Evolutionary conservation across 805 yeast species (phyloP).

Genomic region (Lipomyces orientalis): DNA sequence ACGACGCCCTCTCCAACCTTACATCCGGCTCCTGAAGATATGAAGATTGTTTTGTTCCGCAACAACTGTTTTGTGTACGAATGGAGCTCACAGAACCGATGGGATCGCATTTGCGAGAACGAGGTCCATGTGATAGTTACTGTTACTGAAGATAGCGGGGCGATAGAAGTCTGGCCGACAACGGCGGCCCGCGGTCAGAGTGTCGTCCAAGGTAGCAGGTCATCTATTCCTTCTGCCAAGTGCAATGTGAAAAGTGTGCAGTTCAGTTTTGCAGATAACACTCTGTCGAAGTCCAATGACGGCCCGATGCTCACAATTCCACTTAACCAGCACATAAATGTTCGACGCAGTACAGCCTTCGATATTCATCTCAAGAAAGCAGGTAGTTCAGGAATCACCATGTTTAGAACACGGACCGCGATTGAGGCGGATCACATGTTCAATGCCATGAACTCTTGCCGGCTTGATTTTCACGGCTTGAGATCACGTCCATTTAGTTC

Average conservation of each 20-base stretch:
- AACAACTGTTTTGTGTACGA: constrained; percentile 37
- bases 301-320: constrained; percentile 29
- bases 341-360: constrained; percentile 38
- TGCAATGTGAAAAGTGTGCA: constrained; percentile 20
- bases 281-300: constrained; percentile 7
- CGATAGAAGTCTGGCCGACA: constrained; percentile 38
- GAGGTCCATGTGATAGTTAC: constrained; percentile 32
- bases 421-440: constrained; percentile 39
- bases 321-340: constrained; percentile 22
- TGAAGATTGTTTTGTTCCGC: constrained; percentile 28
- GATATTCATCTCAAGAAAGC: constrained; percentile 36
- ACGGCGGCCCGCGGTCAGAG: not conserved
- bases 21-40: constrained; percentile 13
- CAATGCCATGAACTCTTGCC: constrained; percentile 35
- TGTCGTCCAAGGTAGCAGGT: not conserved
- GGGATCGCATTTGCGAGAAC: constrained; percentile 33
- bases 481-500: constrained; percentile 23
- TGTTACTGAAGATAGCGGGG: constrained; percentile 28
- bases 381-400: constrained; percentile 27
- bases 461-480: constrained; percentile 17
- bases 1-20: constrained; percentile 12
- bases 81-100: constrained; percentile 33
- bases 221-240: constrained; percentile 4
- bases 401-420: constrained; percentile 38
- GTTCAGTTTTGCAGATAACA: constrained; percentile 24